Conservation (phyloP, 148 eudicot species). For the Chenopodium album region DNA sequence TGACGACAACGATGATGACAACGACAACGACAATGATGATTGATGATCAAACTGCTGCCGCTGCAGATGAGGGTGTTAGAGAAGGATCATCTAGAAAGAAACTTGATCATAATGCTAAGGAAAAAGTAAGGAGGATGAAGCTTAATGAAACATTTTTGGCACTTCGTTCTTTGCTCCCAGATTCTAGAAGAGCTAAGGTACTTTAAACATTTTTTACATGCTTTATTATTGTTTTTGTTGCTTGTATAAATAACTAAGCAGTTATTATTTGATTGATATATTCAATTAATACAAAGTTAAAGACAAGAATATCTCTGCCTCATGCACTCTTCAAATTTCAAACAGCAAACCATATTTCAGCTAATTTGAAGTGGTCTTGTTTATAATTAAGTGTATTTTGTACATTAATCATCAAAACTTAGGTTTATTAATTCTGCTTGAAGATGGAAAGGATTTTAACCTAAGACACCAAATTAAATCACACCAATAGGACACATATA, state of each 20-base stretch:
- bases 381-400: too few species aligned
- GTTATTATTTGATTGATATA: neutral
- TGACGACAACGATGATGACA: neutral
- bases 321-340: neutral
- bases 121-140: conserved; percentile 50
- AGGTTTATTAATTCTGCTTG: neutral
- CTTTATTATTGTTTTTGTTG: neutral
- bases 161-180: conserved; percentile 48
- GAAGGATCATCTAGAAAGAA: conserved; percentile 36
- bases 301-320: neutral
- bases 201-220: neutral
- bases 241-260: too few species aligned
- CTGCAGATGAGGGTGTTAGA: conserved; percentile 8
- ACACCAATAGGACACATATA: neutral
- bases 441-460: neutral
- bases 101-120: conserved; percentile 55
- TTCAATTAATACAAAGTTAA: too few species aligned
- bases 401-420: neutral
- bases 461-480: neutral
- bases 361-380: neutral
- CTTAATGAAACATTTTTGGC: conserved; percentile 41
- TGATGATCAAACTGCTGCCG: neutral
- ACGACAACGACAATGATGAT: neutral
- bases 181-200: conserved; percentile 51
- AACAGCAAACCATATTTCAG: too few species aligned